Evolutionary conservation across 1,139 yeast genomes (phyloP), one percentile per base, ranked within the genome.

Genomic region (Arxiozyma bovina): DNA sequence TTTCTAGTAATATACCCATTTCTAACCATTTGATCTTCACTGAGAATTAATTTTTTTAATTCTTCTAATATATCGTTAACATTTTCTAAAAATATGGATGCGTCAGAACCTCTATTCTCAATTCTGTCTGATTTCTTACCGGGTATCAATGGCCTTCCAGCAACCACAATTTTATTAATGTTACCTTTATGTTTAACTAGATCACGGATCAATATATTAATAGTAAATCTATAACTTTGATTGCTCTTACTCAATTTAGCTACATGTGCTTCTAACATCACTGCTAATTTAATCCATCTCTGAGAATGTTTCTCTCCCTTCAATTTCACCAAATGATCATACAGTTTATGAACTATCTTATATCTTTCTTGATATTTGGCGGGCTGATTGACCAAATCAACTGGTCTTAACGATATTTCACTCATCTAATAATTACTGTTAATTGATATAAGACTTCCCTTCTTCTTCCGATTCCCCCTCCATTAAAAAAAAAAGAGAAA

Each of bases 201-300:
- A 58, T 67, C 70, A 42, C 71, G 60, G 12, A 67, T 55, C 23
- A 68, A 50, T 18, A 68, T 57, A 48, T 67, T 62, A 57, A 66
- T 62, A 54, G 64, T 65, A 50, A 68, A 66, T 47, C 64, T 54
- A 55, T 68, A 68, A 48, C 68, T 61, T 54, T 68, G 72, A 7
- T 60, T 50, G 4, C 66, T 59, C 20, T 56, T 51, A 44, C 67
- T 63, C n/a, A 51, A 47, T 50, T 61, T 64, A 17, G 70, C 69
- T 5, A 67, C 61, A 11, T 60, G 55, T 1, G 60, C 55, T 47
- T 69, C 72, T 47, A 68, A 55, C 45, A 63, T 61, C 15, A 63
- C 57, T 1, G 64, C 55, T 43, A 59, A 57, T 50, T 58, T 58
- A 18, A 60, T 22, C 20, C 57, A 58, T 21, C 56, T 55, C 12